phyloP scores from a whole-genome alignment of 805 yeast genomes.

The Candida lessepsii region DNA sequence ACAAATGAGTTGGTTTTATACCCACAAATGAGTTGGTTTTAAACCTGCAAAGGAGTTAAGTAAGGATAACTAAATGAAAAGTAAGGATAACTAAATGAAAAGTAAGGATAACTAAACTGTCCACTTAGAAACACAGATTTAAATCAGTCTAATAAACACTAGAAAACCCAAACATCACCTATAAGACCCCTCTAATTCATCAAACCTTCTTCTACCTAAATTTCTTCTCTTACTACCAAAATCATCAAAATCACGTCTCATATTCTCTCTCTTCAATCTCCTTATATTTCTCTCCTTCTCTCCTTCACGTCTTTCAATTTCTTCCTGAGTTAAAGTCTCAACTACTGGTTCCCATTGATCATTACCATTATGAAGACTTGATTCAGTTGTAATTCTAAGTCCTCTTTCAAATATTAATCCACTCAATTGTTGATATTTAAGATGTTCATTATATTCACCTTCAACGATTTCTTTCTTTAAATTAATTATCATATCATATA shows the following conservation, averaged over 20 bases:
- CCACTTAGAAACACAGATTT: too few species aligned
- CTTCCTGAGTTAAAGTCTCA: conserved; percentile 85
- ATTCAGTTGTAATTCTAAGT: conserved; percentile 50
- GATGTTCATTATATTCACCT: conserved; percentile 41
- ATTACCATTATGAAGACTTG: conserved; percentile 73
- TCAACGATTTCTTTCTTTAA: conserved; percentile 82
- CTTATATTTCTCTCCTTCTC: conserved; percentile 91
- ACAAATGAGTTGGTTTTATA: too few species aligned
- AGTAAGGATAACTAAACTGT: too few species aligned
- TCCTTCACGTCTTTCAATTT: conserved; percentile 90
- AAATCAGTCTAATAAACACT: too few species aligned
- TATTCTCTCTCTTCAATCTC: conserved; percentile 88
- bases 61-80: too few species aligned
- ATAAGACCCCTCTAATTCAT: conserved; percentile 43
- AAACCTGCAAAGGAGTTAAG: too few species aligned
- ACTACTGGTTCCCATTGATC: conserved; percentile 85
- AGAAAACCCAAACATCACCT: too few species aligned
- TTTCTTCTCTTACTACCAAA: conserved; percentile 35
- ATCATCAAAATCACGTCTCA: conserved; percentile 53
- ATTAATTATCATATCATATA: conserved; percentile 76
- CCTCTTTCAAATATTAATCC: conserved; percentile 46
- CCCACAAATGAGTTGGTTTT: too few species aligned
- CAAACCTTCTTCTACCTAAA: conserved; percentile 48
- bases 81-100: too few species aligned
- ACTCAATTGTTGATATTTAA: conserved; percentile 40